Conservation (phyloP, 1,139 yeast species). For the Nakaseomyces glabratus region DNA sequence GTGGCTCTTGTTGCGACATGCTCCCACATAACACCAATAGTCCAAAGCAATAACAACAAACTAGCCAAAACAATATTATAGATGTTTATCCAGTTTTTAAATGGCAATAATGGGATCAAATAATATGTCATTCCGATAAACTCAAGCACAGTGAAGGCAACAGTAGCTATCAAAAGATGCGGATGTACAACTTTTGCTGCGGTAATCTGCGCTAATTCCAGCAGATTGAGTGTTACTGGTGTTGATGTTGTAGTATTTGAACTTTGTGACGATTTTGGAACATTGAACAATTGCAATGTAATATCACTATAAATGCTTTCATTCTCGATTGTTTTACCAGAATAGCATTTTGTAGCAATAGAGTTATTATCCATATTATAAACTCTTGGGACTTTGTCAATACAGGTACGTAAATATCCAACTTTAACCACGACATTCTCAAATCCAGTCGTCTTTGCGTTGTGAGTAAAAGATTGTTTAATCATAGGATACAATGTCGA, state of each 20-base stretch:
- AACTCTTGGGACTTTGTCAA: slow-evolving; percentile 23
- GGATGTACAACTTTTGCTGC: slow-evolving; percentile 43
- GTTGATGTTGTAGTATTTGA: slow-evolving; percentile 13
- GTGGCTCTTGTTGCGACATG: slow-evolving; percentile 51
- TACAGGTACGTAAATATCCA: slow-evolving; percentile 30
- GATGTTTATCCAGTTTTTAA: slow-evolving; percentile 31
- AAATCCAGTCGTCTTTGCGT: slow-evolving; percentile 17
- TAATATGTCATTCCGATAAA: slow-evolving; percentile 38
- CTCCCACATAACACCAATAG: slow-evolving; percentile 60
- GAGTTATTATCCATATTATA: slow-evolving; percentile 12
- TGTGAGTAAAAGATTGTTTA: slow-evolving; percentile 18
- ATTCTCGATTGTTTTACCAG: slow-evolving; percentile 21
- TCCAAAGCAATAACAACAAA: slow-evolving; percentile 46
- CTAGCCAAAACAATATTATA: slow-evolving; percentile 35
- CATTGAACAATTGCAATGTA: slow-evolving; percentile 20
- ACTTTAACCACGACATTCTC: slow-evolving; percentile 23
- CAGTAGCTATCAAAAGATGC: slow-evolving; percentile 42
- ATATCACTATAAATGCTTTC: slow-evolving; percentile 22
- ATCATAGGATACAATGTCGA: slow-evolving; percentile 26
- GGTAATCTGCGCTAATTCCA: slow-evolving; percentile 25
- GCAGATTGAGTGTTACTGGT: slow-evolving; percentile 20
- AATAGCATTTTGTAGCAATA: slow-evolving; percentile 20
- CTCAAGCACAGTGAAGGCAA: slow-evolving; percentile 38
- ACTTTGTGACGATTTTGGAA: slow-evolving; percentile 10
- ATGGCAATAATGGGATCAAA: slow-evolving; percentile 43